A percentile compares a stretch with the other conserved stretches of the same genome.
phyloP scores from a whole-genome alignment of 2,329 filamentous ascomycete genomes.

The Sclerotinia trifoliorum region DNA sequence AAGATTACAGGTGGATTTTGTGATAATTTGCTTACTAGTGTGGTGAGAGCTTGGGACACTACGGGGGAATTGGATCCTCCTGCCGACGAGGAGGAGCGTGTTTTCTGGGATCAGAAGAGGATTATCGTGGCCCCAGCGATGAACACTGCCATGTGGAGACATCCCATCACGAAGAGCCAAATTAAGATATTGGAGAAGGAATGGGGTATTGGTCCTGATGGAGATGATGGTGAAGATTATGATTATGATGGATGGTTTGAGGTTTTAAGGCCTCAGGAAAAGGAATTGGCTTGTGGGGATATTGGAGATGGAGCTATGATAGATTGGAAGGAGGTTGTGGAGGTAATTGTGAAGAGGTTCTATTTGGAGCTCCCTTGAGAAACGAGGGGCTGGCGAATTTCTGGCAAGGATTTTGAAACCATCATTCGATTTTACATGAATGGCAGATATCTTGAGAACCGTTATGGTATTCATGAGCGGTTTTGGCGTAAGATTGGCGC shows the following conservation, averaged over 20 bases:
- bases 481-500: not conserved
- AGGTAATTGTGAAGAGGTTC: constrained; percentile 54
- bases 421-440: not conserved
- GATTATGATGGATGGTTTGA: constrained; percentile 58
- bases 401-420: not conserved
- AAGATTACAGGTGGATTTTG: constrained; percentile 77
- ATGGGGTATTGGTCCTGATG: constrained; percentile 62
- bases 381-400: not conserved
- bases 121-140: constrained; percentile 80
- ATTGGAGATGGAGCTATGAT: constrained; percentile 79
- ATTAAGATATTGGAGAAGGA: constrained; percentile 67
- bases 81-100: not conserved
- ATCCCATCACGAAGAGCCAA: constrained; percentile 76
- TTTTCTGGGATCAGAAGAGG: constrained; percentile 51
- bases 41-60: constrained; percentile 86
- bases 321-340: constrained; percentile 74
- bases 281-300: constrained; percentile 82
- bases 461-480: not conserved
- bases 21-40: constrained; percentile 71
- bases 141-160: constrained; percentile 89
- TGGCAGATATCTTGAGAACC: not conserved
- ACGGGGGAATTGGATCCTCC: constrained; percentile 28
- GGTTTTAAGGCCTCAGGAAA: constrained; percentile 70
- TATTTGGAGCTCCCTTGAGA: constrained; percentile 10
- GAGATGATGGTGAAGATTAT: constrained; percentile 56